These are phyloP conservation scores for Cladosporium sp. DNA, from an alignment of 2,329 filamentous ascomycete species.

Conservation along the genomic window DNA sequence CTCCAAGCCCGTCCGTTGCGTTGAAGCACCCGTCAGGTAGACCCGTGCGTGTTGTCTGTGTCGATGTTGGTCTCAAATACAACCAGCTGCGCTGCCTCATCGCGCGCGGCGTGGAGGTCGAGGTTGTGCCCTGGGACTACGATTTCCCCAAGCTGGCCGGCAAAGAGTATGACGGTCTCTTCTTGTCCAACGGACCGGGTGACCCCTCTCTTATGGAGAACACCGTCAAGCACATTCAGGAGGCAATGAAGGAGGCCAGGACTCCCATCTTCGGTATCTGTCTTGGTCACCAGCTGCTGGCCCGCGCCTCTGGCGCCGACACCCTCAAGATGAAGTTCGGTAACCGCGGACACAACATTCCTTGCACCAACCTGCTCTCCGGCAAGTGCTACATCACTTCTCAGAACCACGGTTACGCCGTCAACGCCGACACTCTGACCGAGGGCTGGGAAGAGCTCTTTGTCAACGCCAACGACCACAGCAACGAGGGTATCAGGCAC, in stretches of 20 bases:
- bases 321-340: conserved; percentile 99
- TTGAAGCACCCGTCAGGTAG: conserved; percentile 86
- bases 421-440: conserved; percentile 71
- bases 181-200: conserved; percentile 95
- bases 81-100: conserved; percentile 95
- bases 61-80: conserved; percentile 97
- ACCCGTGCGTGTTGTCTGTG: conserved; percentile 76
- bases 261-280: conserved; percentile 95
- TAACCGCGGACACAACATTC: conserved; percentile 97
- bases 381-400: conserved; percentile 98
- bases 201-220: conserved; percentile 79
- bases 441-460: conserved; percentile 88
- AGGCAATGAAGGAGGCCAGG: conserved; percentile 68
- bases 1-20: conserved; percentile 62
- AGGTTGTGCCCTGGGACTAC: conserved; percentile 95
- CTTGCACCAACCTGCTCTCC: conserved; percentile 90
- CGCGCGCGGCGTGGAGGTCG: conserved; percentile 82
- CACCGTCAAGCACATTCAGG: conserved; percentile 73
- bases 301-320: conserved; percentile 74
- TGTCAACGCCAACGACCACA: conserved; percentile 95
- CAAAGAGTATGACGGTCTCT: conserved; percentile 89
- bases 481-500: conserved; percentile 96
- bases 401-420: conserved; percentile 95
- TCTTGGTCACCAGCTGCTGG: conserved; percentile 87
- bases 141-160: conserved; percentile 72